These are phyloP conservation scores for Calocera viscosa DNA, from an alignment of 768 basidiomycete genomes.

Conservation along the genomic window DNA sequence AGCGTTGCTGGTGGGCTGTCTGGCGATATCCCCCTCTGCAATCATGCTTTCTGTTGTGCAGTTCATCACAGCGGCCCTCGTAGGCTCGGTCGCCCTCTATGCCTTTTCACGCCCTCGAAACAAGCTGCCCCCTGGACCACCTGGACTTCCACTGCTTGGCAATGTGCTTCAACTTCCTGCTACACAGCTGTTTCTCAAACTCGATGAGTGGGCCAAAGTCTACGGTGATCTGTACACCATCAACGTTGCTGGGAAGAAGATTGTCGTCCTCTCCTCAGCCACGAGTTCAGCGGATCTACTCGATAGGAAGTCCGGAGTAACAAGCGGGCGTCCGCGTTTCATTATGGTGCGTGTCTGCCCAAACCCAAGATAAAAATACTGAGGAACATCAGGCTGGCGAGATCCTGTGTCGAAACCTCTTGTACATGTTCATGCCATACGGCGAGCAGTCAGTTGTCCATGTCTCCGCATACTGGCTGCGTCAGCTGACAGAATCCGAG, in stretches of 20 bases:
- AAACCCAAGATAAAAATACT: constrained; percentile 23
- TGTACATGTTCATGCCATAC: background rate
- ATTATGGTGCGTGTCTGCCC: constrained; percentile 4
- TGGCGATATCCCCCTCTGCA: no score
- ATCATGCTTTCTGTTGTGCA: background rate
- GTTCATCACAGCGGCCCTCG: background rate
- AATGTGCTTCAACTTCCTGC: constrained; percentile 21
- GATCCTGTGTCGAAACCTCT: background rate
- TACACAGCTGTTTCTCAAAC: constrained; percentile 17
- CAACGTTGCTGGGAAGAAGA: background rate
- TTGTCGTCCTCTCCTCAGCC: background rate
- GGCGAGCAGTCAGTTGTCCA: background rate
- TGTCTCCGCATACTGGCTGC: background rate
- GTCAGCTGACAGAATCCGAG: background rate
- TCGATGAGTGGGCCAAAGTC: constrained; percentile 16
- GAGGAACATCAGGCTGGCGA: background rate
- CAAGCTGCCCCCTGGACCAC: constrained; percentile 19
- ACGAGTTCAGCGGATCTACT: background rate
- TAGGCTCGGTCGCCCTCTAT: background rate
- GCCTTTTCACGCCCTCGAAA: background rate
- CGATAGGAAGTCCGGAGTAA: background rate
- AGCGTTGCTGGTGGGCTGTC: no score
- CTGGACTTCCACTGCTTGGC: constrained; percentile 19
- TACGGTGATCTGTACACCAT: constrained; percentile 18
- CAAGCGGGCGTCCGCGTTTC: background rate